Evolutionary conservation across 306 rosid species (phyloP), one percentile per base, ranked within the genome.

Genomic region (Rosa persica): DNA sequence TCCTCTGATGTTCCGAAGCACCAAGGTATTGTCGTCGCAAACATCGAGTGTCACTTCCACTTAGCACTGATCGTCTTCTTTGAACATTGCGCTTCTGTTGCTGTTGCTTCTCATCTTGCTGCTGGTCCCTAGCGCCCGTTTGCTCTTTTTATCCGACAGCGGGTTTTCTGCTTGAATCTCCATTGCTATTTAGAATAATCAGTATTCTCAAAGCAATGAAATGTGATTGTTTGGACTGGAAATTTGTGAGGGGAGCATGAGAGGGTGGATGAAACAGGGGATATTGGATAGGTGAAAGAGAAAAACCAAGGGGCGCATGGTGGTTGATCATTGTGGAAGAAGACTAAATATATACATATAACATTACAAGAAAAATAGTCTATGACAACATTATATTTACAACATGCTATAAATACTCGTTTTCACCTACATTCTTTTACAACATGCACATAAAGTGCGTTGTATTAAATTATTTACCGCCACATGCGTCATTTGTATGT

Each of bases 41-140:
- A 90, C 92, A 43, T 90, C 98, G 6, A 94, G 67, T 43, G 97
- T 92, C 19, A 94, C 92, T 62, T 94, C 98, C 4, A 94, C 97
- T 34, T 83, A 88, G 79, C 48, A n/a, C 30, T 89, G 88, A 36
- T 90, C 96, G 39, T 85, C 89, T 34, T 81, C 88, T 47, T 82
- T 84, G 86, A 83, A 89, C 49, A 93, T 82, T 0, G 89, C 84
- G 71, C 92, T 89, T 69, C 70, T 84, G 82, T 84, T 88, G 76
- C 84, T 88, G 81, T 83, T 83, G 78, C 76, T 75, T 64, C 54
- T 82, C 38, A 73, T 85, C 64, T 73, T 84, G 55, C 78, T 84
- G 83, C 80, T 68, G 27, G 89, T 48, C 5, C 83, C 85, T 23
- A 86, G 75, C 4, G 95, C 87, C 67, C 86, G 87, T 0, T 38